Evolutionary conservation across 2,329 filamentous ascomycete genomes (phyloP), one percentile per base, ranked within the genome.

Genomic region (Colletotrichum sp.): DNA sequence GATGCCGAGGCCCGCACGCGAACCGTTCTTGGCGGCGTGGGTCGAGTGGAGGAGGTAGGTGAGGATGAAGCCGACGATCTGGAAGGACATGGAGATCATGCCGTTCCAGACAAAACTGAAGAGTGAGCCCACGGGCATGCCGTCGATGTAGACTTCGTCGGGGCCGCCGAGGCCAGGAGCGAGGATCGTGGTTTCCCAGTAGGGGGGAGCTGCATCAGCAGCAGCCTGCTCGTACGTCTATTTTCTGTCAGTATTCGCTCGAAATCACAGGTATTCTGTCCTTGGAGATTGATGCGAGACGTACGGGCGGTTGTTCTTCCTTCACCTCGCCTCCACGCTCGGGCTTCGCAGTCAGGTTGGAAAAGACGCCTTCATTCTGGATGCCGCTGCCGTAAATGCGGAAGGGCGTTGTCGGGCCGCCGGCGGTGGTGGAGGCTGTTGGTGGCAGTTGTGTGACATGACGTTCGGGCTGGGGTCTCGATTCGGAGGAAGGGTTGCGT

Each of bases 151-250:
- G 64, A 99, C 96, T 84, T 99, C 97, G 82, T 99, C 96, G 52
- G 93, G 92, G n/a, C 94, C 94, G 68, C 94, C 94, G 78, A 97
- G 92, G 71, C 96, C 97, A 1, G 97, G 97, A 0, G 96, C 96
- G 67, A 99, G 91, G 78, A 99, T 98, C 0, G 97, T 99, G 7
- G 97, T 99, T 88, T 99, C 97, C 97, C 97, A 99, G 86, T 99
- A 99, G 0, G 97, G 97, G 2, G 97, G 97, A 64, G 97, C 97
- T 28, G 96, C 94, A 84, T 99, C 97, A 57, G 96, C 96, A 5
- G 97, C 97, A 18, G 97, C 97, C 92, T 99, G 96, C 89, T 99
- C 97, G 84, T 99, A 99, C 43, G 96, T 96, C 95, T 98, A 80
- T 76, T 65, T 77, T 57, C 52, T 63, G 83, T 89, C 82, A 88